Percentiles rank a stretch among this genome's conserved stretches.
These are phyloP conservation scores for Mallotus repandus DNA, from an alignment of 441 rosid species.

Conservation along the genomic window DNA sequence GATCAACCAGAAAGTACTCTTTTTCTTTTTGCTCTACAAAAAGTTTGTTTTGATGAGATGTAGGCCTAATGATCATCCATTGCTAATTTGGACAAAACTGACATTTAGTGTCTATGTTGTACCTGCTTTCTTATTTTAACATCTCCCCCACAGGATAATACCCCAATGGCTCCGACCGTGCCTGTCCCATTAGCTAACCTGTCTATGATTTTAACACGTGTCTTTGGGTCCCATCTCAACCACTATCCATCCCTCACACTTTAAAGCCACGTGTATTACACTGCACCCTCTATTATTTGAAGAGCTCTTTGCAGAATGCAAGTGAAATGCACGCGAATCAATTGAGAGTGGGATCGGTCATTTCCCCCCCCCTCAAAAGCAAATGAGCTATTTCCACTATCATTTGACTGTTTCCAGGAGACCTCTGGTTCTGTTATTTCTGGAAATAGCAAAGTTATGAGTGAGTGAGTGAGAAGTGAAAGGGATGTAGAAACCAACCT, in stretches of 20 bases:
- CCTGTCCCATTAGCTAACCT: slow-evolving; percentile 30
- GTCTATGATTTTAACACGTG: slow-evolving; percentile 35
- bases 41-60: too few relatives aligned
- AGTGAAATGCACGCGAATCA: not conserved
- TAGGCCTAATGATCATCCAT: slow-evolving; percentile 14
- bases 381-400: not conserved
- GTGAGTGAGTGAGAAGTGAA: not conserved
- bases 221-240: slow-evolving; percentile 8
- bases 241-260: not conserved
- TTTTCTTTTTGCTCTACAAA: not conserved
- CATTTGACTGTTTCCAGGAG: not conserved
- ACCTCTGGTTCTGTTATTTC: not conserved
- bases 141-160: slow-evolving; percentile 23
- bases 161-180: slow-evolving; percentile 32
- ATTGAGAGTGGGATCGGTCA: not conserved
- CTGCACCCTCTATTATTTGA: too few relatives aligned
- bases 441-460: not conserved
- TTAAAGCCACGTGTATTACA: not conserved
- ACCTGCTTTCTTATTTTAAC: slow-evolving; percentile 33
- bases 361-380: not conserved
- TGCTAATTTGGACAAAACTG: slow-evolving; percentile 28
- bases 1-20: not conserved
- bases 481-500: not conserved
- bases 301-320: not conserved
- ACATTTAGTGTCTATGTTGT: not conserved